Evolutionary conservation across 257 asterid species (phyloP), one percentile per base, ranked within the genome.

Genomic region (Solanum peruvianum): DNA sequence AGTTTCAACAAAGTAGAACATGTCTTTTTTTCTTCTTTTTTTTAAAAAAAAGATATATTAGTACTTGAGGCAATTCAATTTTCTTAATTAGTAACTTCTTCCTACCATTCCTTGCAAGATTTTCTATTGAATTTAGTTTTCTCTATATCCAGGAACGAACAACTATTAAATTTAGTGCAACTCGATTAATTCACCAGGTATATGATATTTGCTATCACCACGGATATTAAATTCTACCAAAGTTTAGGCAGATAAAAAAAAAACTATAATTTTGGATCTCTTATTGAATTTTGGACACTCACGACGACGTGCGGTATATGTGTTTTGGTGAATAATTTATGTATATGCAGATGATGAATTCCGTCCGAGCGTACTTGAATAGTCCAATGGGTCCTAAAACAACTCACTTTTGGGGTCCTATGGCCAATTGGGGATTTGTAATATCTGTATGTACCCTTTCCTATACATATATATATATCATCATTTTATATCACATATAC

Each of bases 401-500:
- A 33, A 91, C 93, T 69, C 93, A 91, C 84, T 91, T 91, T 85
- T 91, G 91, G 93, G 93, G 93, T 14, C 93, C 92, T 64, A 83
- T 91, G 58, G 92, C 91, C 84, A 91, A 91, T n/a, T 91, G 93
- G 90, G 93, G 93, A 88, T 88, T 91, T 60, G 90, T 91, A 20
- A 66, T 83, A 25, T 90, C 91, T 73, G 93, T 89, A 88, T 69
- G 90, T 67, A 16, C 47, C 37, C 10, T 86, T 14, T 47, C 41
- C 66, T 31, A 3, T 29, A 1, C n/a, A n/a, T 29, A 1, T 29
- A 1, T 66, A 27, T 66, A 5, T 37, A 16, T 52, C n/a, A 2
- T 16, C 25, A 14, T 71, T 42, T 23, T 56, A 56, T 56, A 8
- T 18, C 21, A 56, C 8, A 16, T 52, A 0, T 52, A 52, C 16